phyloP scores from a whole-genome alignment of 202 grass and related monocot genomes.

The Eragrostis tef region DNA sequence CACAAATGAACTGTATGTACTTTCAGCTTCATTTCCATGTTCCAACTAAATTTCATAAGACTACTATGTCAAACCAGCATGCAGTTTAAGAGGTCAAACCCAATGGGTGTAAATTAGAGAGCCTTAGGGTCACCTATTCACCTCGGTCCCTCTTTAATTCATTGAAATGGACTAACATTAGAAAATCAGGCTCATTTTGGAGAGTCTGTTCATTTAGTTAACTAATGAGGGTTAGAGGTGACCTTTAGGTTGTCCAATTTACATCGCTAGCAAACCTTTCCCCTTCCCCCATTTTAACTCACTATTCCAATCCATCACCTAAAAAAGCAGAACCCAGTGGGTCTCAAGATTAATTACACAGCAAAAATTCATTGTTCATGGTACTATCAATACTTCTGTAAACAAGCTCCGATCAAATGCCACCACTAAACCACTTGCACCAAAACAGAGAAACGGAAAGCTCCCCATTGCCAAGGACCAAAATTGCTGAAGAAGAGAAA shows the following conservation, averaged over 20 bases:
- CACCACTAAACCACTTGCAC: background rate
- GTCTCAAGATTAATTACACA: background rate
- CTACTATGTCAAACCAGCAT: background rate
- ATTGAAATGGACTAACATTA: no score
- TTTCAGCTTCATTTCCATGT: background rate
- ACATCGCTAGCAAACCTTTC: no score
- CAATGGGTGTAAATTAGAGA: no score
- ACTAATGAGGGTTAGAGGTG: no score
- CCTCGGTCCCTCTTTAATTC: no score
- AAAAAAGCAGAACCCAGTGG: background rate
- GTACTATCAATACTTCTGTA: background rate
- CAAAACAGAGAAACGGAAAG: background rate
- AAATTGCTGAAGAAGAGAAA: constrained; percentile 20
- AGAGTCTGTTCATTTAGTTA: no score
- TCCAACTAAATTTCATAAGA: background rate
- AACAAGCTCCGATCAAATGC: background rate
- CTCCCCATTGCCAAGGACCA: background rate
- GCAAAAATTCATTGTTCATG: background rate
- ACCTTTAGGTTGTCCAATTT: no score
- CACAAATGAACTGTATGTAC: background rate
- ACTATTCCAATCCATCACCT: background rate
- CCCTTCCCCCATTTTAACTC: background rate
- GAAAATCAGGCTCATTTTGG: no score
- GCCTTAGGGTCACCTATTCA: no score
- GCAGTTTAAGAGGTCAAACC: no score